Percentiles rank a stretch among this genome's conserved stretches.
phyloP scores from a whole-genome alignment of 495 filamentous ascomycete genomes.

The Aspergillus sparsus region DNA sequence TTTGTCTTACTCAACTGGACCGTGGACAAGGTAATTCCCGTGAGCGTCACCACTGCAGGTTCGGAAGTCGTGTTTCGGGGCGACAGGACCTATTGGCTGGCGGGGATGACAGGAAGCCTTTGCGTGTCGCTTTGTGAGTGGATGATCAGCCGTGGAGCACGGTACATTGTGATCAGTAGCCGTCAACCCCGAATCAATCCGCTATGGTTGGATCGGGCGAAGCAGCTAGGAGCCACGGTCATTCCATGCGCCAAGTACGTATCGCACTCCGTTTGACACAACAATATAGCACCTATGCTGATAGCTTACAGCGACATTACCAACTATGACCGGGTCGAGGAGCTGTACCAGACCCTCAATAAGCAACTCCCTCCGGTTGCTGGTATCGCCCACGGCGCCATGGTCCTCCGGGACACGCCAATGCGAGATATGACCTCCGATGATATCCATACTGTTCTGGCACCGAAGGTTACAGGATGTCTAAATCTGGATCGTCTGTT shows the following conservation, averaged over 20 bases:
- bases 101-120: conserved; percentile 56
- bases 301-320: neutral
- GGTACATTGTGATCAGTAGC: conserved; percentile 49
- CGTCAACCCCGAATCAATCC: conserved; percentile 26
- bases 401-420: conserved; percentile 29
- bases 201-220: neutral
- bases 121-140: conserved; percentile 58
- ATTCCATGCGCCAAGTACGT: too few relatives aligned
- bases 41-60: neutral
- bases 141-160: conserved; percentile 54
- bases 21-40: neutral
- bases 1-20: too few relatives aligned
- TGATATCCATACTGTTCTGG: conserved; percentile 9
- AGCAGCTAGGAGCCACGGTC: neutral
- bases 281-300: neutral
- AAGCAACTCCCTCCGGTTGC: conserved; percentile 52
- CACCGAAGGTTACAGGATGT: conserved; percentile 18
- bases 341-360: too few relatives aligned
- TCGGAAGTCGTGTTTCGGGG: neutral
- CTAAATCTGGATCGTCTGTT: conserved; percentile 15
- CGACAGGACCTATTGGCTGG: conserved; percentile 54
- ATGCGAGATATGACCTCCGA: conserved; percentile 16
- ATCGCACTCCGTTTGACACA: conserved; percentile 1
- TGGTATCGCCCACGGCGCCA: conserved; percentile 50
- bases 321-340: too few relatives aligned